phyloP scores from a whole-genome alignment of 2,329 filamentous ascomycete genomes.

The Scedosporium boydii region DNA sequence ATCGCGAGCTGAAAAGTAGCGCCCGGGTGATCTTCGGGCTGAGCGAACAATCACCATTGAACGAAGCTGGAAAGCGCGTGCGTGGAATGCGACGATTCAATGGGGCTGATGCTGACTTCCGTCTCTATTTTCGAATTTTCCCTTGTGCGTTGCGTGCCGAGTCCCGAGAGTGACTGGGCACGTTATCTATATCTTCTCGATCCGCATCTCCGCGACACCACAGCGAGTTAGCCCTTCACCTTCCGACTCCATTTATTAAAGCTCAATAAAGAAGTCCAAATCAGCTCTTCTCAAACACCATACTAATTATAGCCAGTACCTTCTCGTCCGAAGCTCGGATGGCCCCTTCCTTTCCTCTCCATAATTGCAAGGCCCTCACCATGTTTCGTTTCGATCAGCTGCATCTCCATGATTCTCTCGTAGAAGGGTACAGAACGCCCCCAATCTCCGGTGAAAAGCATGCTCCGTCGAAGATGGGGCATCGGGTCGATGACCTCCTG shows the following conservation, averaged over 20 bases:
- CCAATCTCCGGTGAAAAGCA: slow-evolving; percentile 38
- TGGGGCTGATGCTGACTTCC: no score
- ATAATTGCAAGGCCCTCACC: slow-evolving; percentile 18
- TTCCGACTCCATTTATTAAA: no score
- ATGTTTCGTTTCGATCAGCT: slow-evolving; percentile 8
- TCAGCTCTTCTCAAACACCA: no score
- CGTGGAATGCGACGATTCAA: no score
- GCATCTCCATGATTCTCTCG: neutral
- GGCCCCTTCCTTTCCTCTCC: slow-evolving; percentile 15
- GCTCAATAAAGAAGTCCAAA: no score
- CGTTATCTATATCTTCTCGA: no score
- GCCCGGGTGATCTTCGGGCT: neutral
- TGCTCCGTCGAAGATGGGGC: slow-evolving; percentile 48
- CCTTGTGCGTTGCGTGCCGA: no score
- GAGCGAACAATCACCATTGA: neutral
- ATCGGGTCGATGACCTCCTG: slow-evolving; percentile 46
- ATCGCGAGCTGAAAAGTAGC: neutral
- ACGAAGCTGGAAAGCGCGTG: no score
- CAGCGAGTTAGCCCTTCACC: no score
- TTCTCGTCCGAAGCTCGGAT: slow-evolving; percentile 12
- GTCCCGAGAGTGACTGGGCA: no score
- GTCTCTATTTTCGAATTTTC: no score
- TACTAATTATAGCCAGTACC: slow-evolving; percentile 7
- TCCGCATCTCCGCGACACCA: no score
- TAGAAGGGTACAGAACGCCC: slow-evolving; percentile 1